A percentile compares a stretch with the other conserved stretches of the same genome.
These are phyloP conservation scores for Neurospora sublineolata DNA, from an alignment of 495 filamentous ascomycete species.

Conservation along the genomic window DNA sequence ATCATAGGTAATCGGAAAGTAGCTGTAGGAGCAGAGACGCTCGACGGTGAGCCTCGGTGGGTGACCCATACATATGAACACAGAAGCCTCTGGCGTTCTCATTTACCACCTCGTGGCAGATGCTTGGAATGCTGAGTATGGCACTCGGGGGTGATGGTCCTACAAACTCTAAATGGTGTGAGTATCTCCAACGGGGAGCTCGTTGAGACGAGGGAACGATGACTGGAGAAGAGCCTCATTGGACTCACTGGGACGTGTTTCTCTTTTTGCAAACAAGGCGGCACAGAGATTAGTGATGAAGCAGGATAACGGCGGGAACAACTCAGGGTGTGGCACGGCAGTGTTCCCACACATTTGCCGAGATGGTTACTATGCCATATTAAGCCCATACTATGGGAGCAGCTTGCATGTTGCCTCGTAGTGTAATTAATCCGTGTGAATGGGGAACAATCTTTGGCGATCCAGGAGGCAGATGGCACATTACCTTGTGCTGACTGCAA, in stretches of 20 bases:
- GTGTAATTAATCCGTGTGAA: neutral
- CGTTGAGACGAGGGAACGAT: neutral
- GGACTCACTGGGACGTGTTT: neutral
- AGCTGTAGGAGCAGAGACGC: neutral
- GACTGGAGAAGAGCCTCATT: neutral
- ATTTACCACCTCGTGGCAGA: neutral
- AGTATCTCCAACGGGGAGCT: neutral
- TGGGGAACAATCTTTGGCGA: neutral
- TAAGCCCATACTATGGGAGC: neutral
- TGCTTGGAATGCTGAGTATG: neutral
- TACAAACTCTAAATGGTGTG: neutral
- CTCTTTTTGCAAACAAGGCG: neutral
- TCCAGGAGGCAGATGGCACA: neutral
- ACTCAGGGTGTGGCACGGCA: no score
- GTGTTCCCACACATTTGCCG: no score
- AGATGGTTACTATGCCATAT: neutral
- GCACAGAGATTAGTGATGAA: neutral
- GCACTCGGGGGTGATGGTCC: neutral
- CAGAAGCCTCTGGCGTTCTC: neutral
- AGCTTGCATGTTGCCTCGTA: neutral
- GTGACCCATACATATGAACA: neutral
- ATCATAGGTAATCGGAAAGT: neutral
- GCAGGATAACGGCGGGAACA: no score
- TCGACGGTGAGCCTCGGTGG: neutral
- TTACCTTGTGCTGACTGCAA: neutral